Evolutionary conservation across 1,139 yeast species (phyloP), one percentile per base, ranked within the genome.

Genomic region (Candida pseudoviswanathii): DNA sequence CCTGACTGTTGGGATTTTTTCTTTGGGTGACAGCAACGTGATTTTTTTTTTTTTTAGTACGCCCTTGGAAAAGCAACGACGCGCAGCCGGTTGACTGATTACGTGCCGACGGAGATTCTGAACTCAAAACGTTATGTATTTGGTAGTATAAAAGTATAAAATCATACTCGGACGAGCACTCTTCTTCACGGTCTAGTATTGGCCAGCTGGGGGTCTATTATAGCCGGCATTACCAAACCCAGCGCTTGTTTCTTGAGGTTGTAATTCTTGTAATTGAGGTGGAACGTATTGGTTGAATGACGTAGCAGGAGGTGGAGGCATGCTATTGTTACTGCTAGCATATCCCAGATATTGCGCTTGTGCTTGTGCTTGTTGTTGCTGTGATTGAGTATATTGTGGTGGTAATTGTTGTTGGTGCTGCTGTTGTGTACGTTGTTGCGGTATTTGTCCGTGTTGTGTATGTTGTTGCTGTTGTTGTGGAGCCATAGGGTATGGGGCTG

Each of bases 171-270:
- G 16, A 16, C 16, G 16, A 16, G 16, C 16, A 16, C 16, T 16
- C 16, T 16, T 16, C 16, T 16, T 16, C 16, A 16, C 16, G 16
- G 16, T 16, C 29, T 40, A 40, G n/a, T 30, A 24, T 30, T 40
- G 43, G 10, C 34, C n/a, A 21, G 31, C 5, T 10, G 26, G 43
- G 16, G 34, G 27, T 27, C 43, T 40, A 22, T 47, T 46, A n/a
- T 51, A 48, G n/a, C 36, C 41, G n/a, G 59, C 64, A 53, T 71
- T 70, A 3, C 76, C 77, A 53, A 71, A 71, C 0, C 76, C 77
- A 24, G 65, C 60, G 54, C 73, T 68, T 4, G 73, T 71, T 29
- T 70, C 70, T 50, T 71, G 77, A 45, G 59, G 68, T 43, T 58
- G 64, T 47, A 64, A 56, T 33, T 47, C 54, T 24, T 50, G 47